Conservation (phyloP, 2,329 filamentous ascomycete species). For the Exophiala oligosperma region DNA sequence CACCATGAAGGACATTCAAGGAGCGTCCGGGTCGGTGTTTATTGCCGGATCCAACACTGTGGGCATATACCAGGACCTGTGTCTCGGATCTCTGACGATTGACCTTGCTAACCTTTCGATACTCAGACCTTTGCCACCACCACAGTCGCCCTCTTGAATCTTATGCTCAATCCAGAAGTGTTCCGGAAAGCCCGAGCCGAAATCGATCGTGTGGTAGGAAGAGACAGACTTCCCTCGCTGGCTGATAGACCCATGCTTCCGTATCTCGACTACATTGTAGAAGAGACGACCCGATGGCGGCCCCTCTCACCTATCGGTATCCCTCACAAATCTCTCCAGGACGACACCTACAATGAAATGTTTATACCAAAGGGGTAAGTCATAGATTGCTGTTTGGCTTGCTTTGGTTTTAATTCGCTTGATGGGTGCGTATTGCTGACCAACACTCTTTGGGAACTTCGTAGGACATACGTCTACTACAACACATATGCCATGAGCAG, state of each 20-base stretch:
- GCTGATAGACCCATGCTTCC: conserved; percentile 51
- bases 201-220: conserved; percentile 53
- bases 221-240: conserved; percentile 47
- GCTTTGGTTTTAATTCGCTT: conserved; percentile 35
- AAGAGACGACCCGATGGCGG: conserved; percentile 34
- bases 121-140: conserved; percentile 40
- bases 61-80: conserved; percentile 2
- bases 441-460: conserved; percentile 5
- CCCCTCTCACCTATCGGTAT: conserved; percentile 46
- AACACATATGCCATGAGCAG: conserved; percentile 24
- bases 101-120: not conserved
- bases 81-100: conserved; percentile 7
- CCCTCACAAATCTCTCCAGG: conserved; percentile 22
- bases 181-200: conserved; percentile 48
- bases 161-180: conserved; percentile 44
- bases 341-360: conserved; percentile 23
- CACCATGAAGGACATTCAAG: conserved; percentile 4
- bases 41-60: conserved; percentile 31
- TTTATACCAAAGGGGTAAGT: conserved; percentile 24
- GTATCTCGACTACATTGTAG: conserved; percentile 49
- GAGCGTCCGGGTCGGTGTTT: conserved; percentile 11
- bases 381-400: too few species aligned
- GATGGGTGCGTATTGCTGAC: conserved; percentile 30
- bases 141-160: conserved; percentile 39
- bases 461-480: not conserved